Evolutionary conservation across 2,329 filamentous ascomycete species (phyloP).

Genomic region (Ophiostoma fasciatum): DNA sequence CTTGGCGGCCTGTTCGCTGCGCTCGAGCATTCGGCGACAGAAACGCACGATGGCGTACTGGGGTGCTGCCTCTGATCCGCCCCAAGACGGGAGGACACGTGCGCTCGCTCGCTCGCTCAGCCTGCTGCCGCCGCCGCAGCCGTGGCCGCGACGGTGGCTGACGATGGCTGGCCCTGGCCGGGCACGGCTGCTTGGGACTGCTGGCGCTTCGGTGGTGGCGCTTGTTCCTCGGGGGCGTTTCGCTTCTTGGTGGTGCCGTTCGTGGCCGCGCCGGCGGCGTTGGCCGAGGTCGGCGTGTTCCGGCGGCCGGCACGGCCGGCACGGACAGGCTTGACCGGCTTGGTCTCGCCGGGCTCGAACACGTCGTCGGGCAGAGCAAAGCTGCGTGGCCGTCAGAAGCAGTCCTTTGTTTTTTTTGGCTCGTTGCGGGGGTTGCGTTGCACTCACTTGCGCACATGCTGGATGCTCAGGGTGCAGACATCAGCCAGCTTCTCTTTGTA

Average conservation of each 20-base stretch:
- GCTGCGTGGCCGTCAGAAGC: conserved; percentile 29
- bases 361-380: conserved; percentile 81
- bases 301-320: conserved; percentile 20
- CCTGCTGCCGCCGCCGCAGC: conserved; percentile 8
- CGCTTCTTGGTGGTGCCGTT: conserved; percentile 33
- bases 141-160: background rate
- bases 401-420: background rate
- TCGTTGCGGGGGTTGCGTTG: too few relatives aligned
- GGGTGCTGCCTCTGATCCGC: too few relatives aligned
- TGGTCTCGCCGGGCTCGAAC: conserved; percentile 65
- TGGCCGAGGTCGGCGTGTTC: too few relatives aligned
- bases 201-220: conserved; percentile 20
- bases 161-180: conserved; percentile 17
- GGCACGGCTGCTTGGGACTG: conserved; percentile 14
- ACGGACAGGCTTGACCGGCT: conserved; percentile 42
- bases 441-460: conserved; percentile 76
- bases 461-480: conserved; percentile 51
- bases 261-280: conserved; percentile 20
- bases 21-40: too few relatives aligned
- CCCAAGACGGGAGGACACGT: too few relatives aligned
- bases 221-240: conserved; percentile 26
- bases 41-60: too few relatives aligned
- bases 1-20: too few relatives aligned
- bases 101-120: too few relatives aligned
- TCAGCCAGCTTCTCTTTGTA: conserved; percentile 57